Evolutionary conservation across 108 stramenopile species (phyloP), one percentile per base, ranked within the genome.

Genomic region (Cyclostephanos invisitatus): DNA sequence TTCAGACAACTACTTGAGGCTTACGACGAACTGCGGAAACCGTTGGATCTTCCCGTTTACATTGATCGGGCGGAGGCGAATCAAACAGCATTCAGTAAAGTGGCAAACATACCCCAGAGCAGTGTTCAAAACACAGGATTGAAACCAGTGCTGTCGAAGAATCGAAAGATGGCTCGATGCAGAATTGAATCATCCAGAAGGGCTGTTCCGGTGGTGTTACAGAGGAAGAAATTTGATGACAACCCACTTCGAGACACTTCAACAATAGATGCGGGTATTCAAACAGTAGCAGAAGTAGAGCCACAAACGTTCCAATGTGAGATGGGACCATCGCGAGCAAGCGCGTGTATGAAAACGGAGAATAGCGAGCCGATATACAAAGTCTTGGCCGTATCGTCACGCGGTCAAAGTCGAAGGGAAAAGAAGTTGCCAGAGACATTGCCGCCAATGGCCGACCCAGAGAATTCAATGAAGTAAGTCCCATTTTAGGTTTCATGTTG

Each of bases 1-100:
- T 58, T 22, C 12, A 28, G 55, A 18, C 38, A 49, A 9, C 70
- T 61, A 20, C 70, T 40, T 24, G 54, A 73, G 44, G 50, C 65
- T 22, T 59, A 67, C 40, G 20, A 47, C 58, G 47, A 64, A 32
- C 40, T 55, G 12, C 28, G 56, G 4, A 46, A 67, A 5, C 74
- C 65, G 18, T 36, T 75, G 65, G 58, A 50, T 1, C n/a, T 75
- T 35, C 65, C 74, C 3, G 0, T 48, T n/a, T 67, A 67, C 44
- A 48, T 37, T 10, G 25, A 44, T 18, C 17, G 40, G n/a, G 7
- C 5, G 40, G 22, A 36, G 6, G 8, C 60, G 40, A 61, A 14
- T 38, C 36, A 61, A 61, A 21, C 21, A 20, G 22, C 0, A 1
- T 22, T 25, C 3, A 5, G 24, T 2, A 54, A 10, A 25, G 53